Conservation (phyloP, 1,284 basidiomycete species). For the Puccinia triticina region DNA sequence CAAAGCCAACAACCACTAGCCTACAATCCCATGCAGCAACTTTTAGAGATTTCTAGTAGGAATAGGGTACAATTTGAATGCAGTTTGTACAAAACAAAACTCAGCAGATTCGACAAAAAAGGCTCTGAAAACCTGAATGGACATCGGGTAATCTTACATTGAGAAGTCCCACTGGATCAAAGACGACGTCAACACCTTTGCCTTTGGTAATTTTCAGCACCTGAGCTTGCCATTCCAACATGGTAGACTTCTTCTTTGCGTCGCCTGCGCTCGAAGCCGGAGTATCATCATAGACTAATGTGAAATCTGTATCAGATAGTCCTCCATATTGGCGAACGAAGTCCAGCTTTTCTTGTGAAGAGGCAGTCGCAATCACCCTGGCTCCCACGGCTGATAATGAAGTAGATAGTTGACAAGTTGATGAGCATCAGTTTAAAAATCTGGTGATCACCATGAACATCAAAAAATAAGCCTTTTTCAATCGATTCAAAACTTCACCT, state of each 20-base stretch:
- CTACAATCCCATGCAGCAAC: conserved; percentile 94
- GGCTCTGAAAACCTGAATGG: background rate
- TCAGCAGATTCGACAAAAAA: background rate
- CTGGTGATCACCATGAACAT: background rate
- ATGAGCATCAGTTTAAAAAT: background rate
- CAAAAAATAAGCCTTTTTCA: conserved; percentile 43
- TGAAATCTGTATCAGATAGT: conserved; percentile 62
- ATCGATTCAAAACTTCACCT: conserved; percentile 57
- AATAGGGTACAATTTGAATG: background rate
- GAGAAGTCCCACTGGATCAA: conserved; percentile 83
- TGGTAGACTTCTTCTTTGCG: conserved; percentile 56
- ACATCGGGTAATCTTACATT: conserved; percentile 52
- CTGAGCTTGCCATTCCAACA: conserved; percentile 61
- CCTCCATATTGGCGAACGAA: conserved; percentile 61
- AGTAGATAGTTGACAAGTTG: background rate
- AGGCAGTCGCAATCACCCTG: conserved; percentile 63
- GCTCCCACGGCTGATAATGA: conserved; percentile 55
- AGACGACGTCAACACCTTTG: conserved; percentile 75
- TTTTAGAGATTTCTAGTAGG: conserved; percentile 67
- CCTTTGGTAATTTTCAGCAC: conserved; percentile 72
- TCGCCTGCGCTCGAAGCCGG: conserved; percentile 56
- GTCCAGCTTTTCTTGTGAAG: conserved; percentile 60
- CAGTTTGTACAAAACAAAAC: background rate
- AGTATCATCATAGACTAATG: conserved; percentile 46
- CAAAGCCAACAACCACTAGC: conserved; percentile 81